These are phyloP conservation scores for Xerocomus brunneocitrinus DNA, from an alignment of 768 basidiomycete genomes.

Conservation along the genomic window DNA sequence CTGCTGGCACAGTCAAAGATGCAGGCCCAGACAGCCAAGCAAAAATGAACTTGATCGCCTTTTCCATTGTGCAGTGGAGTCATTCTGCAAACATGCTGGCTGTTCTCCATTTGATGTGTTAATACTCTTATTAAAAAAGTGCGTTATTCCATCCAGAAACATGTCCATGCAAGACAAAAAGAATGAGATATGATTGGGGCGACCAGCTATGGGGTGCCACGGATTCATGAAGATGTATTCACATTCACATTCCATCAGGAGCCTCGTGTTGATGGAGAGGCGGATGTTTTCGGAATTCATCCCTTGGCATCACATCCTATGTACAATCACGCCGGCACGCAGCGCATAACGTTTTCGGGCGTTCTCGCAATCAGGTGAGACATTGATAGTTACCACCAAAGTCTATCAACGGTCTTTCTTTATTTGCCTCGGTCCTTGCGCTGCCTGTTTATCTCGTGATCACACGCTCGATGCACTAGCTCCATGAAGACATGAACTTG, in stretches of 20 bases:
- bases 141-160: neutral
- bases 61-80: neutral
- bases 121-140: neutral
- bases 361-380: neutral
- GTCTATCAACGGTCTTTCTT: neutral
- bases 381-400: neutral
- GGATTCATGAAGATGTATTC: neutral
- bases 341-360: neutral
- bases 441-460: neutral
- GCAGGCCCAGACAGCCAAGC: slow-evolving; percentile 24
- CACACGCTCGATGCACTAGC: neutral
- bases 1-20: slow-evolving; percentile 47
- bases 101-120: slow-evolving; percentile 4
- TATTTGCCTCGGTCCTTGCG: neutral
- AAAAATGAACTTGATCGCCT: slow-evolving; percentile 6
- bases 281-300: neutral
- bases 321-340: neutral
- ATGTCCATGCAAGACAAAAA: slow-evolving; percentile 1
- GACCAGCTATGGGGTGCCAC: neutral
- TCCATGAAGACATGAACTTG: neutral
- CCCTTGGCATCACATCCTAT: neutral
- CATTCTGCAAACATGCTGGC: neutral
- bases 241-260: slow-evolving; percentile 1
- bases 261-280: neutral
- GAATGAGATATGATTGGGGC: neutral